Base-by-base conservation (phyloP, 108 stramenopile genomes). In the Nitzschia palea region DNA sequence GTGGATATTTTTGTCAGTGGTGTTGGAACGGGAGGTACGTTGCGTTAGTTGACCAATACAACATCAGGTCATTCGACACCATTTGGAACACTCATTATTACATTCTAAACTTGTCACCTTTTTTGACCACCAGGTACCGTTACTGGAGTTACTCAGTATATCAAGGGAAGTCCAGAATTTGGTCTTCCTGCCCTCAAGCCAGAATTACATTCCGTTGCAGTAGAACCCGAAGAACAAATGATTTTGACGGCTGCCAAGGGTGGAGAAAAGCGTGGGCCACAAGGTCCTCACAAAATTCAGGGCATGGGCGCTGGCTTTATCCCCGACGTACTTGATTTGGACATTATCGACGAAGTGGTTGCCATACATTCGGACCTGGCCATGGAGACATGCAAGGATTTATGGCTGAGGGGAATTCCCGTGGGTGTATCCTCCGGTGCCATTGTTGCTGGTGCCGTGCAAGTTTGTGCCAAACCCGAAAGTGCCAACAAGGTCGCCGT, bases 201-300 rank as follows among this genome's bases (percentile, higher is more conserved):
- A 0, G 56, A 73, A 3, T 36, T 87, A 55, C 30, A 75, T 10
- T 73, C 80, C 26, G 76, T 87, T 17, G 87, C 84, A 0, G 87
- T 85, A 0, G 86, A 86, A 60, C 89, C 89, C 0, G 50, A 70
- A 55, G 84, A 86, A 55, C 81, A 82, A 57, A 84, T 81, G 68
- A 42, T 83, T 0, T 58, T 80, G 54, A 80, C 86, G 0, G 83
- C 48, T 15, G 82, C 81, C 53, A 56, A 68, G 31, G 80, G 79
- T 20, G 77, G 87, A 23, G 74, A 74, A 43, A 78, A 77, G 57
- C 58, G 61, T 54, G 79, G 84, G 50, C 62, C 44, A 22, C 79
- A 80, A 59, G 82, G 85, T 45, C 84, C 86, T n/a, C 86, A 90
- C 77, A 76, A 75, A 43, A 85, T 86, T 68, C 86, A 90, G 68